These are phyloP conservation scores for Gryganskiella cystojenkinii DNA, from an alignment of 192 early-diverging fungal genomes.

Conservation along the genomic window DNA sequence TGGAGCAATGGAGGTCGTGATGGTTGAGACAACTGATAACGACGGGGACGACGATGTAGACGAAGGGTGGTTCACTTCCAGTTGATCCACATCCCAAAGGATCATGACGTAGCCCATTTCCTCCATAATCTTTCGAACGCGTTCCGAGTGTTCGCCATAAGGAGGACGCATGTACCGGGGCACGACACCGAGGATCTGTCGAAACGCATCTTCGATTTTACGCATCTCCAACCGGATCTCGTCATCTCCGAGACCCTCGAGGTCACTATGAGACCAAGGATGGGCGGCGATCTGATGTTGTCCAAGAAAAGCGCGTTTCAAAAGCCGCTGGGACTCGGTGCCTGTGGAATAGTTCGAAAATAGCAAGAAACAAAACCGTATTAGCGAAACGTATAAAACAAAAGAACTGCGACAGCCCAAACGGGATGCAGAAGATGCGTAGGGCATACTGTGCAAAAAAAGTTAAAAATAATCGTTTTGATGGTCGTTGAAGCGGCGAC, in stretches of 20 bases:
- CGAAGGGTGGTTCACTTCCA: not conserved
- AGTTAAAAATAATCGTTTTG: not conserved
- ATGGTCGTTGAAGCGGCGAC: not conserved
- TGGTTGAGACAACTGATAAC: too few species aligned
- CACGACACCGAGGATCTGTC: constrained; percentile 61
- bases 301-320: constrained; percentile 27
- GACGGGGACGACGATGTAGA: not conserved
- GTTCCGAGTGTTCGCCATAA: constrained; percentile 38
- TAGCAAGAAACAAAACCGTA: not conserved
- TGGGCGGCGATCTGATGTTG: constrained; percentile 74
- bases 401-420: too few species aligned
- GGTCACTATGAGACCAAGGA: constrained; percentile 66
- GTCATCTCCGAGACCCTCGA: constrained; percentile 52
- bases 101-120: constrained; percentile 34
- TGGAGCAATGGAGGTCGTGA: too few species aligned
- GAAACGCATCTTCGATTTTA: constrained; percentile 60
- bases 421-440: too few species aligned
- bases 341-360: not conserved
- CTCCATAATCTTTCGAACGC: constrained; percentile 15
- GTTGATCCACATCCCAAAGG: constrained; percentile 54
- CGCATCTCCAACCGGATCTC: constrained; percentile 60
- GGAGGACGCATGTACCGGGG: constrained; percentile 74
- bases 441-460: too few species aligned
- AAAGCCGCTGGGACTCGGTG: constrained; percentile 33
- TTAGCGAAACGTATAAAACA: not conserved